Percentiles rank a stretch among this genome's conserved stretches.
Conservation (phyloP, 2,329 filamentous ascomycete species). For the Cladosporium sp. region DNA sequence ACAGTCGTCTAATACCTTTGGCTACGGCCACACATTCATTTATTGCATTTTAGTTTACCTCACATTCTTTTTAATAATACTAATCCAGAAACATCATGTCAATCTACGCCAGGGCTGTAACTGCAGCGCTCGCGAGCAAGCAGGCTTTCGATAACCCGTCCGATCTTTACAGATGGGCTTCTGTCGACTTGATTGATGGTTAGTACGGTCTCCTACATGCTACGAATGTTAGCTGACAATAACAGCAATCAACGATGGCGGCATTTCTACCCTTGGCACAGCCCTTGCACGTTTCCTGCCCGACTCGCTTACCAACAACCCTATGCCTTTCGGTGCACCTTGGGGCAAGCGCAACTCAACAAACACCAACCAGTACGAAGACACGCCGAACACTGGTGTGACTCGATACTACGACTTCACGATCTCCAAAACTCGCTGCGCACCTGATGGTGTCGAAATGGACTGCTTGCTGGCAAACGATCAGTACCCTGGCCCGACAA, state of each 20-base stretch:
- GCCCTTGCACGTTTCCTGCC: slow-evolving; percentile 17
- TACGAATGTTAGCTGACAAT: neutral
- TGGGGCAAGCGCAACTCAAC: slow-evolving; percentile 23
- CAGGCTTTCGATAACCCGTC: neutral
- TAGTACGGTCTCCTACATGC: neutral
- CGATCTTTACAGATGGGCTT: neutral
- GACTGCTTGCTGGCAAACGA: slow-evolving; percentile 27
- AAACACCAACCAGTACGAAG: slow-evolving; percentile 22
- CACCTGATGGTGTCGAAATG: slow-evolving; percentile 31
- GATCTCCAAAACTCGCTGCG: slow-evolving; percentile 24
- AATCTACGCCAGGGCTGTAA: slow-evolving; percentile 17
- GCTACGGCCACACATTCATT: slow-evolving; percentile 18
- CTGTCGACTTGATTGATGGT: neutral
- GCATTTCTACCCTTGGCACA: slow-evolving; percentile 23
- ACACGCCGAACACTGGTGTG: slow-evolving; percentile 32
- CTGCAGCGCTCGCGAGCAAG: slow-evolving; percentile 18
- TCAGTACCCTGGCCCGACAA: slow-evolving; percentile 28
- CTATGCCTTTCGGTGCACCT: slow-evolving; percentile 26
- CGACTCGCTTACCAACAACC: slow-evolving; percentile 22
- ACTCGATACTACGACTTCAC: slow-evolving; percentile 33
- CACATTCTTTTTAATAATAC: slow-evolving; percentile 19
- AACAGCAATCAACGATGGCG: slow-evolving; percentile 6
- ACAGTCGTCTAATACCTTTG: slow-evolving; percentile 12
- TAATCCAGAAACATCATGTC: slow-evolving; percentile 16
- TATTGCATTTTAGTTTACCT: neutral